phyloP scores from a whole-genome alignment of 257 asterid genomes.

The Jacaranda copaia region DNA sequence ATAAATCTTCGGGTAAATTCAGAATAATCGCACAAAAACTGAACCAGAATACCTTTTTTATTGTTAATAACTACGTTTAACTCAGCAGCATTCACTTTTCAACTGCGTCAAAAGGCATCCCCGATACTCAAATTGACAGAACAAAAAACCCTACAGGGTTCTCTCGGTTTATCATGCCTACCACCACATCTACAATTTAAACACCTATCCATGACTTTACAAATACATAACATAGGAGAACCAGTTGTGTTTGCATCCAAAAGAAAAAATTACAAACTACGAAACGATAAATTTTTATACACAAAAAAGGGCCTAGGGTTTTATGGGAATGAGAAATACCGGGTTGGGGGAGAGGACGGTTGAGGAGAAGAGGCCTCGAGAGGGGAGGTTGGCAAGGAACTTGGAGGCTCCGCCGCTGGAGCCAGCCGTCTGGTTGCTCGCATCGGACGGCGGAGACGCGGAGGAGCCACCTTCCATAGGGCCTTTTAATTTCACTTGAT shows the following conservation, averaged over 20 bases:
- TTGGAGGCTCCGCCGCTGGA: conserved; percentile 51
- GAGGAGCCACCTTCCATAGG: conserved; percentile 48
- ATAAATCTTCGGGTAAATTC: neutral
- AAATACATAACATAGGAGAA: neutral
- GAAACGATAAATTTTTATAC: too few relatives aligned
- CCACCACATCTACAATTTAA: neutral
- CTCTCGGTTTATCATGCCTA: neutral
- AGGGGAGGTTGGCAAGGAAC: conserved; percentile 66
- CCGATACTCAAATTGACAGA: neutral
- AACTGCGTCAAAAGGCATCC: neutral
- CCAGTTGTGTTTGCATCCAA: neutral
- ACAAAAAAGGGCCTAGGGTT: conserved; percentile 25
- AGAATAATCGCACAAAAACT: conserved; percentile 1
- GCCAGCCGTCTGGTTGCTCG: conserved; percentile 31
- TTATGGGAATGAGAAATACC: conserved; percentile 41
- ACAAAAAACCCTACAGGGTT: conserved; percentile 4
- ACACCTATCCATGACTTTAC: neutral
- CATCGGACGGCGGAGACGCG: conserved; percentile 43
- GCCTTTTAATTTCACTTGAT: conserved; percentile 24
- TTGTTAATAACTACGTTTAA: neutral
- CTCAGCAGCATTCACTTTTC: neutral
- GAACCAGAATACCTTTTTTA: neutral
- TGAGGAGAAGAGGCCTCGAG: conserved; percentile 76
- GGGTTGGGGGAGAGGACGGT: conserved; percentile 60
- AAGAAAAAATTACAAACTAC: neutral